Percentiles rank a stretch among this genome's conserved stretches.
Conservation (phyloP, 768 basidiomycete genomes). For the Vararia minispora region DNA sequence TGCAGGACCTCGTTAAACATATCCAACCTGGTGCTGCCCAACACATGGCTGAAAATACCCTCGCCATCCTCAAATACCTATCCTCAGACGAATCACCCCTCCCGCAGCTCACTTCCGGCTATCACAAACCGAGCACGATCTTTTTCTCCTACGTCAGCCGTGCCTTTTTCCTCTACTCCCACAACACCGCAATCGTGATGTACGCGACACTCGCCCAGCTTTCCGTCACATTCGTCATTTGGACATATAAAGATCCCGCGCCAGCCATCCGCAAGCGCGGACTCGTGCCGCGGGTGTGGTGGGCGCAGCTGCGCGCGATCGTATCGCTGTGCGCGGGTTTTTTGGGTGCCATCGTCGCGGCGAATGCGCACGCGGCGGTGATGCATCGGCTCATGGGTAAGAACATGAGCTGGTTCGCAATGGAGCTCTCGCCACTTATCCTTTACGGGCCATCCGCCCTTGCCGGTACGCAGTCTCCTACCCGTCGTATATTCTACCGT, state of each 20-base stretch:
- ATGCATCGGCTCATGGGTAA: conserved; percentile 53
- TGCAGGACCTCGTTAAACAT: conserved; percentile 67
- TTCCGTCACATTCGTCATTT: conserved; percentile 33
- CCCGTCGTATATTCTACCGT: neutral
- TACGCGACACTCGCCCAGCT: conserved; percentile 43
- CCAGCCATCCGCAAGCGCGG: conserved; percentile 25
- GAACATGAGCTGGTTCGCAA: conserved; percentile 80
- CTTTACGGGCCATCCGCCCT: conserved; percentile 71
- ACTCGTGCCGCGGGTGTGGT: conserved; percentile 20
- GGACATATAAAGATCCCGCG: conserved; percentile 25
- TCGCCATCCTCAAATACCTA: conserved; percentile 68
- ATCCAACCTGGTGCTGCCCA: conserved; percentile 77
- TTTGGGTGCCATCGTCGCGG: conserved; percentile 45
- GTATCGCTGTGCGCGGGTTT: conserved; percentile 40
- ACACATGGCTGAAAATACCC: conserved; percentile 85
- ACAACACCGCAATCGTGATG: conserved; percentile 52
- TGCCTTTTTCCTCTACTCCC: conserved; percentile 70
- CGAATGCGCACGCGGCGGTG: conserved; percentile 62
- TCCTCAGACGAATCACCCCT: conserved; percentile 61
- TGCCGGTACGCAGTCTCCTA: conserved; percentile 36
- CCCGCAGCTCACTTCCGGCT: conserved; percentile 44
- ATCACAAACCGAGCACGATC: conserved; percentile 48
- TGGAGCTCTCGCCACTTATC: conserved; percentile 48
- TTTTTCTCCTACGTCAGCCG: conserved; percentile 65
- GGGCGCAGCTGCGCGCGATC: conserved; percentile 31